phyloP scores from a whole-genome alignment of 2,329 filamentous ascomycete genomes.

The Diaporthe amygdali region DNA sequence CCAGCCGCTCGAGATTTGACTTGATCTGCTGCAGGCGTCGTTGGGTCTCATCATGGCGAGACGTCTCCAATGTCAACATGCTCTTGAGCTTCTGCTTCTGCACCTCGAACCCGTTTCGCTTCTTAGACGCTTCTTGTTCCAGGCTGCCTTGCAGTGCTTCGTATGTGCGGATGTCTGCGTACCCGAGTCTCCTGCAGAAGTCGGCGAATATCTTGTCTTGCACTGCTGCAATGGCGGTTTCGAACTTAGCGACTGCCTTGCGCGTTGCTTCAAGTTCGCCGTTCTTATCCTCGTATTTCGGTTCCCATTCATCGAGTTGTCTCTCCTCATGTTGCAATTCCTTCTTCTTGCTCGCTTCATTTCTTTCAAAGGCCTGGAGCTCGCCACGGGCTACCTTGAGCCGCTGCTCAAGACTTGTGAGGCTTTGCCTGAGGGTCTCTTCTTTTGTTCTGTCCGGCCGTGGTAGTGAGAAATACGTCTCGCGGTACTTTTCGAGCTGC shows the following conservation, averaged over 20 bases:
- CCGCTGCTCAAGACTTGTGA: constrained; percentile 80
- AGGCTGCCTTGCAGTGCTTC: constrained; percentile 91
- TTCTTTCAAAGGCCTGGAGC: constrained; percentile 77
- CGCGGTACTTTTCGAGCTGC: constrained; percentile 75
- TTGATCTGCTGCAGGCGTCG: constrained; percentile 73
- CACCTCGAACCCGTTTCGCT: constrained; percentile 83
- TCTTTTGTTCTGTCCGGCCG: constrained; percentile 80
- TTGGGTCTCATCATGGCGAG: constrained; percentile 61
- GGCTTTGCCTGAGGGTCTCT: constrained; percentile 79
- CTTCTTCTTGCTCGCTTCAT: constrained; percentile 82
- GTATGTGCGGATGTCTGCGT: constrained; percentile 88
- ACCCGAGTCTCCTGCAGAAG: constrained; percentile 88
- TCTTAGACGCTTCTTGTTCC: constrained; percentile 87
- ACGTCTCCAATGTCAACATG: constrained; percentile 62
- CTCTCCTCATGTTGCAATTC: constrained; percentile 76
- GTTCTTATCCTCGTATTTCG: constrained; percentile 77
- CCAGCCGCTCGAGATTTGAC: constrained; percentile 68
- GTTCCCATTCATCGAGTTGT: constrained; percentile 77
- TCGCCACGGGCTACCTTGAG: constrained; percentile 76
- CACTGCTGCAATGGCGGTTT: constrained; percentile 73
- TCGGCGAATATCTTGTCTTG: constrained; percentile 86
- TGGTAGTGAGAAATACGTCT: constrained; percentile 80
- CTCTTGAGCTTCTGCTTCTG: constrained; percentile 79
- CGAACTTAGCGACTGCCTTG: constrained; percentile 56
- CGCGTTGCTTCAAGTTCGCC: constrained; percentile 67